A percentile compares a stretch with the other conserved stretches of the same genome.
Conservation (phyloP, 108 stramenopile genomes). For the Nitzschia sp. region DNA sequence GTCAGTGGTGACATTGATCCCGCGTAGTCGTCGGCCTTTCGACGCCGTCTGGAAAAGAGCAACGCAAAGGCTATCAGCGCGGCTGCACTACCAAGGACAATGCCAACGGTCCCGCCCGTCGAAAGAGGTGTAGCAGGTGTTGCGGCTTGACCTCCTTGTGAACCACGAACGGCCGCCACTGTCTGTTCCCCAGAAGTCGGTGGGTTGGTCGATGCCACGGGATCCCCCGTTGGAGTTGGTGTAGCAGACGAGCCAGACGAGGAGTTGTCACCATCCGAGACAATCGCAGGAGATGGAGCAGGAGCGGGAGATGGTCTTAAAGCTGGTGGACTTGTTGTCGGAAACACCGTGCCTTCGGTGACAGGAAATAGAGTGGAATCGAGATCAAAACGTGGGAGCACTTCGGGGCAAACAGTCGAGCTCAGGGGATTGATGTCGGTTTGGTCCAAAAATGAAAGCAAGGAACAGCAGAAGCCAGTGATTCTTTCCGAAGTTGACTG, state of each 20-base stretch:
- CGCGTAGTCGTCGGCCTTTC: not conserved
- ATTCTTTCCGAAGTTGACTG: not conserved
- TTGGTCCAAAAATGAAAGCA: slow-evolving; percentile 5
- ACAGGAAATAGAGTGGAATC: not conserved
- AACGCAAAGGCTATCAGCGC: not conserved
- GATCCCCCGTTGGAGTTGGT: not conserved
- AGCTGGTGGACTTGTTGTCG: not conserved
- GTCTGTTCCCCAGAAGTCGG: too few relatives aligned
- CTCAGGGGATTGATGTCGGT: not conserved
- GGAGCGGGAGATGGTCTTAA: not conserved
- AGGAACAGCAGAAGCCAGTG: slow-evolving; percentile 2
- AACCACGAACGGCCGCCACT: not conserved
- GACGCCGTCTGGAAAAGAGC: not conserved
- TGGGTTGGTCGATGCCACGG: not conserved
- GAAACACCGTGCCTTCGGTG: not conserved
- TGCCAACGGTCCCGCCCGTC: slow-evolving; percentile 10
- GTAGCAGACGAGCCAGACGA: not conserved
- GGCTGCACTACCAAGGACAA: slow-evolving; percentile 8
- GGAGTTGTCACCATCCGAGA: not conserved
- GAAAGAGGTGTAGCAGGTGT: not conserved
- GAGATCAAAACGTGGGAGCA: not conserved
- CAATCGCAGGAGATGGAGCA: not conserved
- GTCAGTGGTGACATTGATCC: not conserved
- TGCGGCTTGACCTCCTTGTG: not conserved
- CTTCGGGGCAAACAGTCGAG: not conserved